Conservation (phyloP, 1,139 yeast genomes). For the Kodamaea anthophila region DNA sequence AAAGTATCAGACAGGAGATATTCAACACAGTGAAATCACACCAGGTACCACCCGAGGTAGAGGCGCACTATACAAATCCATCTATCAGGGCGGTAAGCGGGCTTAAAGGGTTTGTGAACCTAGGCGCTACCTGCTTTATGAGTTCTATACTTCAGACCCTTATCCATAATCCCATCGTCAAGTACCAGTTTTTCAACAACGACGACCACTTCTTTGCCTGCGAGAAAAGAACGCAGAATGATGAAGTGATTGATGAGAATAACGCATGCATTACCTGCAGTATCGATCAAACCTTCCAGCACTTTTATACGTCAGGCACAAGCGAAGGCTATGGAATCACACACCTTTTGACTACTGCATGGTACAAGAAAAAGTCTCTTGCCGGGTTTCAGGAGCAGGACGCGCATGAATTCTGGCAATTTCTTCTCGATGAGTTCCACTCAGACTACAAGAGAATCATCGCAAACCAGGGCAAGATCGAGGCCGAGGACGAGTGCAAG, state of each 20-base stretch:
- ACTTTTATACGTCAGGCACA: conserved; percentile 48
- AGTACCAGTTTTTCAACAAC: conserved; percentile 70
- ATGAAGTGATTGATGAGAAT: conserved; percentile 27
- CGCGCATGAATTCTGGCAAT: conserved; percentile 97
- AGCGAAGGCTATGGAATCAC: conserved; percentile 72
- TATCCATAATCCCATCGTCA: conserved; percentile 80
- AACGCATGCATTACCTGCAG: conserved; percentile 78
- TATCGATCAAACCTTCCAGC: conserved; percentile 67
- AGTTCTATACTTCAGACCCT: conserved; percentile 82
- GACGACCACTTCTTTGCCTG: conserved; percentile 45
- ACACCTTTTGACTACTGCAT: conserved; percentile 66
- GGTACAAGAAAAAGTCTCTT: conserved; percentile 75
- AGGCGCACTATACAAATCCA: conserved; percentile 38
- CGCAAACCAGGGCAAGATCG: conserved; percentile 7
- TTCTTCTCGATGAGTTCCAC: conserved; percentile 79
- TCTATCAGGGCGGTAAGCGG: conserved; percentile 62
- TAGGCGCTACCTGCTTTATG: conserved; percentile 97
- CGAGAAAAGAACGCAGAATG: conserved; percentile 17
- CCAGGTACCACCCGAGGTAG: conserved; percentile 3
- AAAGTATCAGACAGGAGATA: conserved; percentile 41
- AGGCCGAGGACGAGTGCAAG: conserved; percentile 37
- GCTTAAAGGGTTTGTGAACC: conserved; percentile 77
- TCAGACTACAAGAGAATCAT: conserved; percentile 35
- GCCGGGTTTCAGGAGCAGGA: conserved; percentile 97
- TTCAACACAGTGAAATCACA: conserved; percentile 1